Conservation (phyloP, 352 stramenopile genomes). For the Globisporangium nunn region DNA sequence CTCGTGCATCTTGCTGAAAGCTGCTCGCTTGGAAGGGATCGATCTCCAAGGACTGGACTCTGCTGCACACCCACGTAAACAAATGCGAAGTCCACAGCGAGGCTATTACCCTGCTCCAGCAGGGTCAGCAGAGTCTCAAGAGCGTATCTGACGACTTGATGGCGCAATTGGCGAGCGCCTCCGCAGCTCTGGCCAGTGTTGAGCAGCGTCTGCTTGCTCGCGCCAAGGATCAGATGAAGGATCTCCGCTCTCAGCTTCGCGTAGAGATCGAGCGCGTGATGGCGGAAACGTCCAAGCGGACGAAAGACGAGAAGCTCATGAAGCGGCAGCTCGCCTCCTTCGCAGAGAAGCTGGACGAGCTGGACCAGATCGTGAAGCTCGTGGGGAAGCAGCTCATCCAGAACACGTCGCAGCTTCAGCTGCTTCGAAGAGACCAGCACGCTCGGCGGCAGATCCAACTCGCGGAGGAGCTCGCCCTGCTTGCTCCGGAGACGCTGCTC, state of each 20-base stretch:
- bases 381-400: conserved; percentile 59
- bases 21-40: conserved; percentile 11
- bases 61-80: conserved; percentile 3
- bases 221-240: conserved; percentile 1
- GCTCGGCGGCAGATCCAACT: conserved; percentile 10
- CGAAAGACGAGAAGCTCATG: conserved; percentile 14
- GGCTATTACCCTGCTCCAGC: background rate
- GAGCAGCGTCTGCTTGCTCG: conserved; percentile 16
- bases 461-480: conserved; percentile 7
- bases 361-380: conserved; percentile 58
- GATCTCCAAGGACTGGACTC: conserved; percentile 5
- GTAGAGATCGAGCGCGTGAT: background rate
- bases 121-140: background rate
- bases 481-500: conserved; percentile 1
- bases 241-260: conserved; percentile 2
- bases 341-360: conserved; percentile 33
- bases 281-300: background rate
- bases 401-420: conserved; percentile 55
- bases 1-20: background rate
- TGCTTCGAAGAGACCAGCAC: conserved; percentile 39
- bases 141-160: conserved; percentile 1
- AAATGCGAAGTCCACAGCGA: background rate
- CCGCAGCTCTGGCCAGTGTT: background rate
- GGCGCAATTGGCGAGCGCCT: conserved; percentile 9
- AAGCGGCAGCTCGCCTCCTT: conserved; percentile 20